Evolutionary conservation across 371 early-diverging fungal species (phyloP), one percentile per base, ranked within the genome.

Genomic region (Zopfochytrium polystomum): DNA sequence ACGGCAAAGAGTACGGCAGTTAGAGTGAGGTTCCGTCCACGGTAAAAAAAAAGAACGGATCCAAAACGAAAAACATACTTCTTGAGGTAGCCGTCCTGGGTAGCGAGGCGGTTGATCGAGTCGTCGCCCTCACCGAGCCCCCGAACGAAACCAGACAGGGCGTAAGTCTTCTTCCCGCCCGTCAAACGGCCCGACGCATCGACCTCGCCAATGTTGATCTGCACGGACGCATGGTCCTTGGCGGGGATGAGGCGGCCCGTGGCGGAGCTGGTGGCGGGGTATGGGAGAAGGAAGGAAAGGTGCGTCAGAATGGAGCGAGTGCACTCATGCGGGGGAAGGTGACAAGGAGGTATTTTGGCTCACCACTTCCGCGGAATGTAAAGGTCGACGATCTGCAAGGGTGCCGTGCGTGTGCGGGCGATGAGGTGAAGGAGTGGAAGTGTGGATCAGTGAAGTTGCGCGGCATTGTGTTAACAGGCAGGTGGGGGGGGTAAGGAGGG

Each of bases 191-290:
- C 98, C 61, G 81, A 82, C 65, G 87, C 89, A 72, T 96, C 91
- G 67, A 98, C 96, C 65, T 93, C 91, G 61, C 82, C 94, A 70
- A 98, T 79, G 91, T 92, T 96, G 86, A 98, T 87, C 84, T 96
- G 98, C 78, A 98, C 91, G 47, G 95, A 88, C 57, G 96, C 91
- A 87, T 98, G 98, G 85, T 98, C 98, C 88, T 96, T 92, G 79
- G 93, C 85, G 62, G 79, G 79, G 70, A 93, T 91, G 46, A 93
- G 81, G 59, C 92, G 87, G 80, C 87, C 86, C 68, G 92, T 92
- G 75, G 91, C 92, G 52, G 90, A 89, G 88, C 90, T 85, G 47
- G 45, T 18, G n/a, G n/a, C n/a, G n/a, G n/a, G n/a, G n/a, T n/a
- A n/a, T n/a, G n/a, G n/a, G 59, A 18, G 55, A n/a, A 4, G 42